Evolutionary conservation across 441 rosid genomes (phyloP), one percentile per base, ranked within the genome.

Genomic region (Adansonia gregorii): DNA sequence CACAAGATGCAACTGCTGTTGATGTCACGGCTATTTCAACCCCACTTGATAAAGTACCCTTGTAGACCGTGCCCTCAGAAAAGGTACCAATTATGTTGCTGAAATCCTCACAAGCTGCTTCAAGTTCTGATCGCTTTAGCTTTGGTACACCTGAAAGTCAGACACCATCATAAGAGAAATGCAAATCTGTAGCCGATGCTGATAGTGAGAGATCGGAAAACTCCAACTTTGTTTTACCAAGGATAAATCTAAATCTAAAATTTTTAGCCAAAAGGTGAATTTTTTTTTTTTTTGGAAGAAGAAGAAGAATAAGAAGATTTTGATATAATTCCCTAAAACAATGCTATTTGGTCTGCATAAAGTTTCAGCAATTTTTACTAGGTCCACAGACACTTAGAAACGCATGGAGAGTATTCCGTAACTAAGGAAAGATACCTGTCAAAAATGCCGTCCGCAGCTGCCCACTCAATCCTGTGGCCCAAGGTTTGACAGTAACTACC

Each of bases 71-170:
- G 19, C 97, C 93, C 35, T 87, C 89, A 14, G 93, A 84, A 74
- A 89, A 89, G 67, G 90, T 78, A 45, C 94, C 99, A 35, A 97
- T 92, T 81, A 97, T 89, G 79, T 97, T 97, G 74, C 98, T 97
- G 80, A 97, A 97, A 83, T 94, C 98, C 85, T 97, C 99, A 73
- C 99, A 94, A 20, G 97, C 99, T 63, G 90, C 93, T 86, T 87
- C 92, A 72, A 97, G 93, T 81, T 97, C 99, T 55, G 93, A 80
- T 72, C 97, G 88, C 86, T 88, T 89, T 58, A 94, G 90, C 82
- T 89, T 93, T 8, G 97, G 98, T 27, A 90, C 94, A 72, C 93
- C 98, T 94, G 95, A 69, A 83, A 81, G 51, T 72, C 63, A 56
- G 72, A 75, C 56, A 35, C 68, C 15, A 45, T 58, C 61, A 63